Base-by-base conservation (phyloP, 1,284 basidiomycete genomes). In the Ustilago tritici region DNA sequence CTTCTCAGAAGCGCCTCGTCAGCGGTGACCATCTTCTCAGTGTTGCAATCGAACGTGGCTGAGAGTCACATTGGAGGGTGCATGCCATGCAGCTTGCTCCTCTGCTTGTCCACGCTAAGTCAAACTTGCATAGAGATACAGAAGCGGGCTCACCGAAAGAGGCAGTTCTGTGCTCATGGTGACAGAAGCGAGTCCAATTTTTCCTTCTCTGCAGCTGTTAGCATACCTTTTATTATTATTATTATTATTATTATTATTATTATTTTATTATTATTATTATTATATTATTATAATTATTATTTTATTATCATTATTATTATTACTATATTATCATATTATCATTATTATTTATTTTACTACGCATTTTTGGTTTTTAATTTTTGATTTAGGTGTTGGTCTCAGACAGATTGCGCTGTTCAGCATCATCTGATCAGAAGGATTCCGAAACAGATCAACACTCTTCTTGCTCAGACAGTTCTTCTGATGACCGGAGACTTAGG, bases 111-210 rank as follows among this genome's bases (percentile, higher is more conserved):
- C 41, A 19, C 56, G 28, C 56, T 57, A 57, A 54, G 46, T 10
- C 46, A 28, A 19, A 8, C 43, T 19, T n/a, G 43, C 43, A 46
- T 2, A n/a, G 5, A 46, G 43, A 46, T 15, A 28, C 41, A 46
- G 31, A 50, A 46, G 56, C 38, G 56, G 35, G 32, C 15, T 1
- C 43, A 9, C 41, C 40, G n/a, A 57, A 57, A 57, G 23, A 57
- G 56, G 56, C 41, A 57, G 41, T 57, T 56, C 54, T 56, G 36
- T 17, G 23, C 40, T 17, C 14, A 36, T 38, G 9, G 41, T 56
- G 1, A 8, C 23, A 12, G n/a, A 56, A 28, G 23, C 40, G 38
- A n/a, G 40, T 53, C 34, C 50, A 28, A 53, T 12, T 53, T 35
- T 34, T 28, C 50, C 34, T 53, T 32, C 50, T 53, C 1, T 53